Base-by-base conservation (phyloP, 495 filamentous ascomycete genomes). In the Penicillium daleae region DNA sequence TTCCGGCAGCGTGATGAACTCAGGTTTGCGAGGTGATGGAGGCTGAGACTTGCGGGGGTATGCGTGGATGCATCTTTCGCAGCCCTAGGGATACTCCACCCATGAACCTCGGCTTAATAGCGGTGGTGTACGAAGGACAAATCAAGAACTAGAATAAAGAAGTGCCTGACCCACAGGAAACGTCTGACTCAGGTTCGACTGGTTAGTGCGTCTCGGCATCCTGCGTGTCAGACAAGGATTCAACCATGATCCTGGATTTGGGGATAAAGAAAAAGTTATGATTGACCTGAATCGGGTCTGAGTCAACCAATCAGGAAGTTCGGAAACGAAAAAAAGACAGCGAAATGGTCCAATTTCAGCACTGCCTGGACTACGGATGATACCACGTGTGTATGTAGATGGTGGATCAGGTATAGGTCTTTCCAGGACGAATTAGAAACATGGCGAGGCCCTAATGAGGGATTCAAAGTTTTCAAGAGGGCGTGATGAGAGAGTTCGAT, bases 231-330 rank as follows among this genome's bases (percentile, higher is more conserved):
- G 46, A 58, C 53, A 54, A 27, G 4, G 5, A 29, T 37, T 13
- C 6, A 61, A 61, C 50, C 37, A 61, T 59, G 59, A n/a, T 40
- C 4, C 35, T 48, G 37, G 49, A 42, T 48, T 6, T 54, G 15
- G 49, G n/a, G n/a, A 35, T 10, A 57, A 54, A 58, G 46, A 60
- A 56, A 53, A 42, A 27, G 27, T 29, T 26, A 26, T 46, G 54
- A n/a, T 56, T 12, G 37, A 50, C 58, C 22, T 48, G 63, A 17
- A 37, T 56, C 27, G 31, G 33, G 53, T 63, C 31, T 60, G 54
- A 64, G 54, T 67, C 69, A 70, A 65, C 40, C 67, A 57, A 31
- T 37, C 26, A 53, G n/a, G 35, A 17, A 32, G n/a, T 19, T 15
- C 46, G n/a, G 37, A n/a, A 3, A 27, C 27, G 29, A 42, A 35